A percentile compares a stretch with the other conserved stretches of the same genome.
phyloP scores from a whole-genome alignment of 257 asterid species.

The Gentiana macrophylla region DNA sequence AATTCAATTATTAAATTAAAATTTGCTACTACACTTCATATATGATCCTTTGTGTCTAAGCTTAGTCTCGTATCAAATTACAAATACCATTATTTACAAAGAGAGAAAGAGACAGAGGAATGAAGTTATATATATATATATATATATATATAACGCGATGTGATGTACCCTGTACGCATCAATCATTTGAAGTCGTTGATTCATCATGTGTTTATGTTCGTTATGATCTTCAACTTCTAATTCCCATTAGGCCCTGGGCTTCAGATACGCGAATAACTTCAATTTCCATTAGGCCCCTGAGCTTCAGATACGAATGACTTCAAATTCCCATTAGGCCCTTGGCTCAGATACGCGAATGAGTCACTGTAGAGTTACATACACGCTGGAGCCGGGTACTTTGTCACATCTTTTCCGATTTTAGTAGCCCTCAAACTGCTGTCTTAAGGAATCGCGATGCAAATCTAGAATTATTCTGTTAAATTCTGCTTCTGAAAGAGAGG shows the following conservation, averaged over 20 bases:
- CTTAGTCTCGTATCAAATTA: neutral
- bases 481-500: constrained; percentile 51
- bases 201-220: too few species aligned
- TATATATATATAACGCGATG: too few species aligned
- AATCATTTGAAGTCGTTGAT: neutral
- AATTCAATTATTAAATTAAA: too few species aligned
- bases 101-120: neutral
- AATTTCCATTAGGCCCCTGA: neutral
- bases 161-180: neutral
- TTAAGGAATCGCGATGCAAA: constrained; percentile 38
- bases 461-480: constrained; percentile 40
- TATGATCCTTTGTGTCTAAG: too few species aligned
- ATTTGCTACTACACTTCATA: too few species aligned
- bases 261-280: too few species aligned
- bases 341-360: constrained; percentile 15
- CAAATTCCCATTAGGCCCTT: too few species aligned
- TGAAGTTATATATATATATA: neutral
- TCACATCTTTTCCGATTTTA: constrained; percentile 68
- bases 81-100: too few species aligned
- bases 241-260: neutral
- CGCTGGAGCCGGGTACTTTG: constrained; percentile 86
- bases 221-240: too few species aligned
- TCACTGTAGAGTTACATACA: constrained; percentile 60
- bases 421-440: constrained; percentile 72
- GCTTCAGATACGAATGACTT: neutral